These are phyloP conservation scores for Serendipita vermifera DNA, from an alignment of 768 basidiomycete species.

Conservation along the genomic window DNA sequence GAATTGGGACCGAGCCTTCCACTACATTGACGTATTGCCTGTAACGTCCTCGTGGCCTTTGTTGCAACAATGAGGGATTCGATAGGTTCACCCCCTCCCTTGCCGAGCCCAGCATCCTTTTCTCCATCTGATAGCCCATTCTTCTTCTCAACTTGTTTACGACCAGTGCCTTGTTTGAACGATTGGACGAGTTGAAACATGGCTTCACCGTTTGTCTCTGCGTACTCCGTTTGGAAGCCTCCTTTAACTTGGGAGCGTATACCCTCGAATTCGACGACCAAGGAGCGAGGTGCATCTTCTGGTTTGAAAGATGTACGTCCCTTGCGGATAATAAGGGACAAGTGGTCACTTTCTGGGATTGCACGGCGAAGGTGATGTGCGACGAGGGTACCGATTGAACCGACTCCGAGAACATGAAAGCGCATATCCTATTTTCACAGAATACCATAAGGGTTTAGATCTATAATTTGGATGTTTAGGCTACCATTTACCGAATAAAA, in stretches of 20 bases:
- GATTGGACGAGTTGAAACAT: background rate
- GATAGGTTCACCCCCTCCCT: no score
- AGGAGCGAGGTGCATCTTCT: slow-evolving; percentile 2
- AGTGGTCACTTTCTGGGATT: slow-evolving; percentile 36
- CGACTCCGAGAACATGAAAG: slow-evolving; percentile 66
- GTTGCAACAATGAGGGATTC: slow-evolving; percentile 71
- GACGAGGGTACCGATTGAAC: slow-evolving; percentile 71
- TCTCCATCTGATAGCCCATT: no score
- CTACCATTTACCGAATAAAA: no score
- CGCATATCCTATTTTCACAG: slow-evolving; percentile 34
- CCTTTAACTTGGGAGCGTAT: slow-evolving; percentile 10
- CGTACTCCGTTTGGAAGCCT: slow-evolving; percentile 20
- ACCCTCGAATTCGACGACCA: slow-evolving; percentile 19
- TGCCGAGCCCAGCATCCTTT: background rate
- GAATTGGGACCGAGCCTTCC: slow-evolving; percentile 51
- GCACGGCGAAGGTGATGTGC: slow-evolving; percentile 61
- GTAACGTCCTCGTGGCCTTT: slow-evolving; percentile 56
- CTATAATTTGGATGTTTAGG: no score
- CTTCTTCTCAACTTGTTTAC: background rate
- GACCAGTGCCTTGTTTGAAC: background rate
- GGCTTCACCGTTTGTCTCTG: slow-evolving; percentile 9
- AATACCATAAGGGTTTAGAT: background rate
- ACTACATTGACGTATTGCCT: slow-evolving; percentile 43
- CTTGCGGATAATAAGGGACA: slow-evolving; percentile 55
- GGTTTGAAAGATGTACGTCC: slow-evolving; percentile 28